A percentile compares a stretch with the other conserved stretches of the same genome.
These are phyloP conservation scores for Colletotrichum plurivorum DNA, from an alignment of 2,329 filamentous ascomycete species.

Conservation along the genomic window DNA sequence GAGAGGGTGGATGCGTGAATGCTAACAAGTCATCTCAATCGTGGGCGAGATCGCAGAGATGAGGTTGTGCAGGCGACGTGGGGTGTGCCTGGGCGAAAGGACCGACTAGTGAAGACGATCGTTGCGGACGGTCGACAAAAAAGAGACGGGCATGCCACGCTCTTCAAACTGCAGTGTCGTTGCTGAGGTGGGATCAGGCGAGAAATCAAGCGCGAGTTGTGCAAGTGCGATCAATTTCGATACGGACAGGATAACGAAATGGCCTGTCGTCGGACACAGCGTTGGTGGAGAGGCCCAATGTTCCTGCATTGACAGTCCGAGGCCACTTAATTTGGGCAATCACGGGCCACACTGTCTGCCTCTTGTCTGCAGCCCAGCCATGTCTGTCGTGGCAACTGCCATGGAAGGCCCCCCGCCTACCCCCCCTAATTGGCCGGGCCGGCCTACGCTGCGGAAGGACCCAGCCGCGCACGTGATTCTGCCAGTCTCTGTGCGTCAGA, in stretches of 20 bases:
- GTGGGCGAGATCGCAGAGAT: conserved; percentile 9
- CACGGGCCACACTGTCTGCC: conserved; percentile 24
- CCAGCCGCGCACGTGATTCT: background rate
- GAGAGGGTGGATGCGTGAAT: background rate
- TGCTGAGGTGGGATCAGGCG: background rate
- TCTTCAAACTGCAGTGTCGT: background rate
- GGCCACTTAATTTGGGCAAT: conserved; percentile 35
- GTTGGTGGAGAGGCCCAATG: conserved; percentile 27
- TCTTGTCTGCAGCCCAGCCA: conserved; percentile 1
- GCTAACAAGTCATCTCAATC: conserved; percentile 37
- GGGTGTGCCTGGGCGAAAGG: background rate
- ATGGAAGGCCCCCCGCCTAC: background rate
- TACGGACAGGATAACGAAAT: conserved; percentile 19
- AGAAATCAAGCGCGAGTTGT: background rate
- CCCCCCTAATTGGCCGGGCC: conserved; percentile 18
- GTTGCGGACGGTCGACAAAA: no score
- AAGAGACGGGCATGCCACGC: no score
- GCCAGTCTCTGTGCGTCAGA: conserved; percentile 14
- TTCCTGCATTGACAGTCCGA: conserved; percentile 40
- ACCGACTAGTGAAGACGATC: background rate
- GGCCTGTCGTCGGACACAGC: conserved; percentile 25
- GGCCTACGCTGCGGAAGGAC: background rate
- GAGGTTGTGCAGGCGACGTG: conserved; percentile 4
- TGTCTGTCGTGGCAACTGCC: conserved; percentile 33
- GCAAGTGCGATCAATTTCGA: conserved; percentile 25